These are phyloP conservation scores for Coemansia sp. DNA, from an alignment of 192 early-diverging fungal genomes.

Conservation along the genomic window DNA sequence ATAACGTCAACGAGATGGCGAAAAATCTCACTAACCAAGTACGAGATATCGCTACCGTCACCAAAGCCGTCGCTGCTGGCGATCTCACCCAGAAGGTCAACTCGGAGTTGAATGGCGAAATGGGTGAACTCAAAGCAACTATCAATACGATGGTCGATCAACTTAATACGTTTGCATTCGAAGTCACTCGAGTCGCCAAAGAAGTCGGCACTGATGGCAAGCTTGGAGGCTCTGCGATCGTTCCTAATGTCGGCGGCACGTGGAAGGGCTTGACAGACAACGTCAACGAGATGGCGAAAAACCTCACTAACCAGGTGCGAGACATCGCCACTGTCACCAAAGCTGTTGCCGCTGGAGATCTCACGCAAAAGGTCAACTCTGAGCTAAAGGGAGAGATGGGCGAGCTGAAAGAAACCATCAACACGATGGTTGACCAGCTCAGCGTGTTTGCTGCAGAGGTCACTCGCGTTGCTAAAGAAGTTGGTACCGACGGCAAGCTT, in stretches of 20 bases:
- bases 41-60: conserved; percentile 60
- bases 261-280: conserved; percentile 65
- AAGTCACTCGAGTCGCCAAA: conserved; percentile 66
- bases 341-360: conserved; percentile 61
- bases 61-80: conserved; percentile 60
- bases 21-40: conserved; percentile 62
- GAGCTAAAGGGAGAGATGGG: conserved; percentile 58
- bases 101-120: conserved; percentile 57
- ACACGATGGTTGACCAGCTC: conserved; percentile 59
- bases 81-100: conserved; percentile 56
- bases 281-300: conserved; percentile 64
- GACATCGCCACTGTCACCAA: conserved; percentile 59
- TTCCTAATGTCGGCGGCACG: conserved; percentile 52
- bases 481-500: conserved; percentile 65
- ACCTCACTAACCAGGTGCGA: conserved; percentile 62
- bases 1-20: conserved; percentile 68
- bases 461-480: conserved; percentile 67
- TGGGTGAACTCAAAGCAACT: conserved; percentile 64
- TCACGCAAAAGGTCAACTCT: conserved; percentile 57
- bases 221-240: conserved; percentile 63
- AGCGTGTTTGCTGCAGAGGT: conserved; percentile 58
- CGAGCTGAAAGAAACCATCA: conserved; percentile 60
- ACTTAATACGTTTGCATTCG: conserved; percentile 59
- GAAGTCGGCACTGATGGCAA: conserved; percentile 70
- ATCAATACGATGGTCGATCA: conserved; percentile 71